Evolutionary conservation across 495 filamentous ascomycete genomes (phyloP).

Genomic region (Talaromyces ruber): DNA sequence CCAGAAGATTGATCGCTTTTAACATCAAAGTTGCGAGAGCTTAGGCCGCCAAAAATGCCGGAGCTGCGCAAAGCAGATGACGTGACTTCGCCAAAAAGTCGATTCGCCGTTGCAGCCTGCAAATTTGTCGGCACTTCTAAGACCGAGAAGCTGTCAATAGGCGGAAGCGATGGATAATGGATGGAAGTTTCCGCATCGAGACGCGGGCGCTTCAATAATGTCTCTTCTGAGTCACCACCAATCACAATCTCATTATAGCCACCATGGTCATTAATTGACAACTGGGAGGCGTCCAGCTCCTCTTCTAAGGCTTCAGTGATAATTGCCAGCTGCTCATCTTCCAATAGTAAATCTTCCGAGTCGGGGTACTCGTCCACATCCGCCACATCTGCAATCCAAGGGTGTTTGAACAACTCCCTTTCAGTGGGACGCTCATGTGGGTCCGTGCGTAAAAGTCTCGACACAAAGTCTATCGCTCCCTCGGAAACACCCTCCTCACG

Average conservation of each 20-base stretch:
- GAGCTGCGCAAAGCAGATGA: conserved; percentile 61
- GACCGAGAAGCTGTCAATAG: conserved; percentile 26
- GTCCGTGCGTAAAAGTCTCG: conserved; percentile 63
- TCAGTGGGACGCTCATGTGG: conserved; percentile 62
- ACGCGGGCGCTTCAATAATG: conserved; percentile 26
- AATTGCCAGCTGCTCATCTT: conserved; percentile 34
- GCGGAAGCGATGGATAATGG: conserved; percentile 34
- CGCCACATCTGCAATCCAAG: conserved; percentile 52
- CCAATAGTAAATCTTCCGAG: conserved; percentile 39
- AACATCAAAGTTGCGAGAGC: conserved; percentile 23
- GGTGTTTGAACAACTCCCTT: conserved; percentile 50
- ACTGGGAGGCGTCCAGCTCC: conserved; percentile 56
- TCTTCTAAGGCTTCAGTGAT: conserved; percentile 41
- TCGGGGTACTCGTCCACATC: conserved; percentile 28
- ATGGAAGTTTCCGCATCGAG: conserved; percentile 22
- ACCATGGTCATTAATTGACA: conserved; percentile 37
- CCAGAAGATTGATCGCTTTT: conserved; percentile 26
- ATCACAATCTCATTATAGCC: conserved; percentile 16
- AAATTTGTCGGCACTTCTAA: conserved; percentile 18
- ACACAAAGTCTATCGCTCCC: conserved; percentile 61
- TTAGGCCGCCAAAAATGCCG: conserved; percentile 26
- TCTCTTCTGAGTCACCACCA: conserved; percentile 15
- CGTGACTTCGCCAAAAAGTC: conserved; percentile 77
- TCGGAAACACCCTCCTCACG: conserved; percentile 47
- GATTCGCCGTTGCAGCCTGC: conserved; percentile 26